phyloP scores from a whole-genome alignment of 148 eudicot species.

The Rheum nobile region DNA sequence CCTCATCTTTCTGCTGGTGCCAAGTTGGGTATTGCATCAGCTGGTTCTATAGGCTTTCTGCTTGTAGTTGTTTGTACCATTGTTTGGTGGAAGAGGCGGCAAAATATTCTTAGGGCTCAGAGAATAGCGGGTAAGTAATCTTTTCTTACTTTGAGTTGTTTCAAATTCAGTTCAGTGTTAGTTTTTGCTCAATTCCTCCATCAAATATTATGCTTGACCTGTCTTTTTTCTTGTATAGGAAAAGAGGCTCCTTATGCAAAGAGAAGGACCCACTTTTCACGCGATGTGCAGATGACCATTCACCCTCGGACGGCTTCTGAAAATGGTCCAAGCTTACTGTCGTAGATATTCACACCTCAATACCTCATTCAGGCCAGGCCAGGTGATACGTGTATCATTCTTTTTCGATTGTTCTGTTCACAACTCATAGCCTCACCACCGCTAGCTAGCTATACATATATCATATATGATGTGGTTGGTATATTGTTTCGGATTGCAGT shows the following conservation, averaged over 20 bases:
- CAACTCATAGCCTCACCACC: neutral
- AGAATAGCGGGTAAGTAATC: slow-evolving; percentile 59
- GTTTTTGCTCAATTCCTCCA: too few relatives aligned
- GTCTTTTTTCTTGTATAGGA: slow-evolving; percentile 28
- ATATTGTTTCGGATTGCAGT: too few relatives aligned
- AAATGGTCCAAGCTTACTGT: slow-evolving; percentile 81
- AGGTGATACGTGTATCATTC: neutral
- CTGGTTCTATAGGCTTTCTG: slow-evolving; percentile 30
- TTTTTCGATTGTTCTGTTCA: neutral
- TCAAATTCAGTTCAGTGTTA: too few relatives aligned
- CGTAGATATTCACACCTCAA: slow-evolving; percentile 8
- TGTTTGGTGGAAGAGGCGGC: slow-evolving; percentile 93
- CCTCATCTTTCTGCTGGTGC: slow-evolving; percentile 85
- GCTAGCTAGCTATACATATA: neutral
- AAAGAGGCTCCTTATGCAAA: slow-evolving; percentile 91
- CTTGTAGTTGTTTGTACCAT: slow-evolving; percentile 40
- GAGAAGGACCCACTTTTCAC: slow-evolving; percentile 59
- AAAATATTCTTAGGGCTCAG: slow-evolving; percentile 89
- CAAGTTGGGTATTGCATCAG: slow-evolving; percentile 62
- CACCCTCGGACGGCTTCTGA: slow-evolving; percentile 74
- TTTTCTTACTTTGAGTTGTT: neutral
- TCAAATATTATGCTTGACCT: neutral
- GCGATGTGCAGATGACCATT: slow-evolving; percentile 68
- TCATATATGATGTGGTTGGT: neutral
- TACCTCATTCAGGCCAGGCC: neutral